Conservation (phyloP, 1,139 yeast genomes). For the Nematodospora anomalae region DNA sequence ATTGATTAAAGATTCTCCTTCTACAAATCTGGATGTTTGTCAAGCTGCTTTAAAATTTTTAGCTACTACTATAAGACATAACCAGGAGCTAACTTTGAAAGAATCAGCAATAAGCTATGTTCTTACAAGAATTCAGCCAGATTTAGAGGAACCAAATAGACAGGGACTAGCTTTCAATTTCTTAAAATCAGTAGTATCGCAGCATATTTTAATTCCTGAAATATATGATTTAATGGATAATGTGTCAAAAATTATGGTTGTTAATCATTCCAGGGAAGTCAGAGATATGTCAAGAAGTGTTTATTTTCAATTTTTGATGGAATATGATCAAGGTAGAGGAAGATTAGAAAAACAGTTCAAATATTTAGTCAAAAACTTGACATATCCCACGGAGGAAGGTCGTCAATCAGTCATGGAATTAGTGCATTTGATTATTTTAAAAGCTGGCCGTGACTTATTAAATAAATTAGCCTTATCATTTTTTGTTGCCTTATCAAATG, state of each 20-base stretch:
- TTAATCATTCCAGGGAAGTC: conserved; percentile 80
- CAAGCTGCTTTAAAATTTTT: conserved; percentile 78
- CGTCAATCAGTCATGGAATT: conserved; percentile 90
- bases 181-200: conserved; percentile 69
- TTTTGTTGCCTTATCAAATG: conserved; percentile 78
- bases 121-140: conserved; percentile 77
- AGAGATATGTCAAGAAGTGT: conserved; percentile 85
- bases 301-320: conserved; percentile 85
- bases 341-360: conserved; percentile 81
- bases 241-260: conserved; percentile 83
- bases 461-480: conserved; percentile 68
- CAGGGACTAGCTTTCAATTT: conserved; percentile 90
- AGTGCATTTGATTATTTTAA: conserved; percentile 65
- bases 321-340: conserved; percentile 91
- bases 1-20: conserved; percentile 72
- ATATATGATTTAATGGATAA: conserved; percentile 86
- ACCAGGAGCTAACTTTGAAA: conserved; percentile 63
- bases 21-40: conserved; percentile 78
- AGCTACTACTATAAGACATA: conserved; percentile 70
- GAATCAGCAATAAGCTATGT: conserved; percentile 75
- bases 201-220: conserved; percentile 80
- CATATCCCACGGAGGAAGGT: conserved; percentile 85
- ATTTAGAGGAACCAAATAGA: conserved; percentile 83
- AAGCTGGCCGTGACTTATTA: conserved; percentile 64
- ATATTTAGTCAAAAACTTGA: conserved; percentile 77